Evolutionary conservation across 2,329 filamentous ascomycete genomes (phyloP).

Genomic region (Fusarium multiceps): DNA sequence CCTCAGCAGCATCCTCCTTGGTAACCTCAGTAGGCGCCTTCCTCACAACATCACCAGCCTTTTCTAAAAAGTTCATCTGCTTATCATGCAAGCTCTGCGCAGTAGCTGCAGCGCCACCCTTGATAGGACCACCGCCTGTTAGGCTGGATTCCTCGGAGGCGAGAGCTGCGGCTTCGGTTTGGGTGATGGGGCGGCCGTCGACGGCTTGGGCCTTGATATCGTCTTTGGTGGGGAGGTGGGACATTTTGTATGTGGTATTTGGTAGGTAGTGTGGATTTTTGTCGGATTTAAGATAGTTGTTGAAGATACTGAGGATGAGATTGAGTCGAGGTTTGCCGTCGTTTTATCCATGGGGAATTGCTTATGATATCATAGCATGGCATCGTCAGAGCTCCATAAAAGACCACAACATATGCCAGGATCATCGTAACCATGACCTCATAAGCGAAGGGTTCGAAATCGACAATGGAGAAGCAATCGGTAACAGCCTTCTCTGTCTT

Average conservation of each 20-base stretch:
- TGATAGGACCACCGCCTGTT: conserved; percentile 30
- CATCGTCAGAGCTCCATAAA: conserved; percentile 22
- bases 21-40: conserved; percentile 17
- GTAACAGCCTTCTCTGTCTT: no score
- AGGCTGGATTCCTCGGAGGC: conserved; percentile 25
- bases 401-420: not conserved
- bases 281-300: accelerated
- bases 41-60: conserved; percentile 18
- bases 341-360: not conserved
- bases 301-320: not conserved
- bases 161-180: conserved; percentile 17
- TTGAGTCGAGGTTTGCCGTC: no score
- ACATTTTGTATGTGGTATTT: not conserved
- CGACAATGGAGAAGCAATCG: no score
- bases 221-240: conserved; percentile 23
- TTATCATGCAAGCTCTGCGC: conserved; percentile 26
- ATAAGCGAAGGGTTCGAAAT: not conserved
- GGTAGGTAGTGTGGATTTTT: not conserved
- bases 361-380: conserved; percentile 11
- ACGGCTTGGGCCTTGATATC: conserved; percentile 21
- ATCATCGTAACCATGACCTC: conserved; percentile 9
- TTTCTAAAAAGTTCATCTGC: conserved; percentile 27
- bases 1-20: conserved; percentile 28
- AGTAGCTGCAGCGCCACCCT: conserved; percentile 21
- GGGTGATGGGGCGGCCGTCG: conserved; percentile 28